phyloP scores from a whole-genome alignment of 176 grass and related monocot species.

The Alloteropsis semialata region DNA sequence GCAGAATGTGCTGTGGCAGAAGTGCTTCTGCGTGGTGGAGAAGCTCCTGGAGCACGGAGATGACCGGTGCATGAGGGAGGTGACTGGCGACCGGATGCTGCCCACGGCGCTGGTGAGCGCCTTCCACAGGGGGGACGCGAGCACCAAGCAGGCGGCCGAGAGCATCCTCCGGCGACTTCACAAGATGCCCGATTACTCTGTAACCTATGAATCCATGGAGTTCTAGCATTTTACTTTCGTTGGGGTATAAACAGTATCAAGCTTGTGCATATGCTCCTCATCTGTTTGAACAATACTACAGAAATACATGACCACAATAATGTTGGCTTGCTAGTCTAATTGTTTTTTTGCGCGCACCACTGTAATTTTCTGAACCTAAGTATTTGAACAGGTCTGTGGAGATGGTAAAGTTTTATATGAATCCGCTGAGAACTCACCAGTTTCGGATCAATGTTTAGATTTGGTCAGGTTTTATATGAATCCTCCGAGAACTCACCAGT shows the following conservation, averaged over 20 bases:
- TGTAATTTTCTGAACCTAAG: not conserved
- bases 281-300: not conserved
- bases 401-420: not conserved
- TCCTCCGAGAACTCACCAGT: too few relatives aligned
- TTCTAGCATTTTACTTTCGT: constrained; percentile 5
- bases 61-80: constrained; percentile 39
- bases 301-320: not conserved
- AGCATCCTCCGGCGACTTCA: constrained; percentile 73
- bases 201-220: constrained; percentile 47
- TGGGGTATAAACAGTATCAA: not conserved
- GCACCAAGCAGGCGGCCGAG: constrained; percentile 65
- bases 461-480: too few relatives aligned
- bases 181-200: constrained; percentile 55
- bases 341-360: not conserved
- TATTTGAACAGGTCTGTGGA: not conserved
- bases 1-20: constrained; percentile 59
- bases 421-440: too few relatives aligned
- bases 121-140: constrained; percentile 62
- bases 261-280: not conserved
- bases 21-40: constrained; percentile 69
- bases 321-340: not conserved
- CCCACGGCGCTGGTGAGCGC: constrained; percentile 59
- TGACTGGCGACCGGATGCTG: constrained; percentile 60
- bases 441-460: too few relatives aligned
- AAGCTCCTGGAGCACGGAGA: constrained; percentile 61